A percentile compares a stretch with the other conserved stretches of the same genome.
Conservation (phyloP, 116 monocot species). For the Dioscorea cayenensis region DNA sequence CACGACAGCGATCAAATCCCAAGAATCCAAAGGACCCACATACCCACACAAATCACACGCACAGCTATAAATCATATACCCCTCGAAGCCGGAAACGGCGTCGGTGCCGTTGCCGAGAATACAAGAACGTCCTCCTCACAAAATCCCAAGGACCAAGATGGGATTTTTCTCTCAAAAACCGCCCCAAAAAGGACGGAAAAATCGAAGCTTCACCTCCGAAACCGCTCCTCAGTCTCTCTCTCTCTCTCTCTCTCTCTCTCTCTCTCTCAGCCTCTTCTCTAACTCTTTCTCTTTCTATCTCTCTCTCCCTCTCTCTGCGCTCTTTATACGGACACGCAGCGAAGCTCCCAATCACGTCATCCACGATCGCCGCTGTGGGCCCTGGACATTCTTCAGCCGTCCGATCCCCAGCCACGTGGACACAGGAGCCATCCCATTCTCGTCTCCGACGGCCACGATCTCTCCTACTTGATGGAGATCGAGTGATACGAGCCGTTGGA, state of each 20-base stretch:
- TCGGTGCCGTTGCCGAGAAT: not conserved
- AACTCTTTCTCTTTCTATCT: not conserved
- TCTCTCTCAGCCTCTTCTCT: constrained; percentile 1
- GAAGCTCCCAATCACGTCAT: constrained; percentile 1
- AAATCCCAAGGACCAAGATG: not conserved
- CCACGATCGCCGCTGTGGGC: constrained; percentile 8
- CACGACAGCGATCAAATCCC: not conserved
- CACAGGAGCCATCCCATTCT: not conserved
- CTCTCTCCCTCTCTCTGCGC: not conserved
- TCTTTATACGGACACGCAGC: constrained; percentile 1
- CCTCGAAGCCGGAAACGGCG: not conserved
- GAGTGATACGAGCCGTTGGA: too few species aligned
- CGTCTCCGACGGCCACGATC: too few species aligned
- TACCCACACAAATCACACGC: too few species aligned
- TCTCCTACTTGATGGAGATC: too few species aligned
- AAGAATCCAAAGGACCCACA: not conserved
- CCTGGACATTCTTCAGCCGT: not conserved
- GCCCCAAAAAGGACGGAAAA: not conserved
- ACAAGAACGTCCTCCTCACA: not conserved
- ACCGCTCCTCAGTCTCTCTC: constrained; percentile 4
- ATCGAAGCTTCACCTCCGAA: constrained; percentile 7
- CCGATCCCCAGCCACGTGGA: not conserved
- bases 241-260: not conserved
- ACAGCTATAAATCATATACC: not conserved
- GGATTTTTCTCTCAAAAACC: not conserved